A percentile compares a stretch with the other conserved stretches of the same genome.
These are phyloP conservation scores for Russula sp. DNA, from an alignment of 768 basidiomycete species.

Conservation along the genomic window DNA sequence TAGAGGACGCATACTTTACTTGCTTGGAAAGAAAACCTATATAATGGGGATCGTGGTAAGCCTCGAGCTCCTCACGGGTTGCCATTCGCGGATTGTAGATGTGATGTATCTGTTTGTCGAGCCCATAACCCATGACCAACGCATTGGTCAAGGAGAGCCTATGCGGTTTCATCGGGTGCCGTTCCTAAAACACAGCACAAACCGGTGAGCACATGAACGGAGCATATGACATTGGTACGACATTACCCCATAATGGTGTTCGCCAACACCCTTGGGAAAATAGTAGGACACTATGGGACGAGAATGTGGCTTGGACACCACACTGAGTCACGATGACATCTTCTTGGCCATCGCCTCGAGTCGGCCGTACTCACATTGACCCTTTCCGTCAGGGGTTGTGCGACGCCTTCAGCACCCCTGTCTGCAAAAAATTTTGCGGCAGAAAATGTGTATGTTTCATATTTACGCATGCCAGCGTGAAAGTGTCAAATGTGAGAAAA, in stretches of 20 bases:
- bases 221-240: neutral
- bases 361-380: constrained; percentile 52
- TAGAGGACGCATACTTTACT: constrained; percentile 24
- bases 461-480: constrained; percentile 15
- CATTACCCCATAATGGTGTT: constrained; percentile 90
- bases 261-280: constrained; percentile 88
- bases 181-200: constrained; percentile 51
- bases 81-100: constrained; percentile 87
- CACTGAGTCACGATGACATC: neutral
- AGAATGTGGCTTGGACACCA: constrained; percentile 54
- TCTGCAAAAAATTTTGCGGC: constrained; percentile 69
- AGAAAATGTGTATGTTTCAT: constrained; percentile 50
- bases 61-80: constrained; percentile 81
- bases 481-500: neutral
- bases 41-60: constrained; percentile 93
- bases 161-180: constrained; percentile 98
- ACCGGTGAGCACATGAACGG: constrained; percentile 9
- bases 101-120: constrained; percentile 91
- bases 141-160: constrained; percentile 93
- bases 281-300: constrained; percentile 93
- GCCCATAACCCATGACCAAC: constrained; percentile 90
- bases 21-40: constrained; percentile 91
- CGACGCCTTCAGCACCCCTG: constrained; percentile 59
- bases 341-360: neutral
- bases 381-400: constrained; percentile 73